phyloP scores from a whole-genome alignment of 1,139 yeast species.

The Pichiaceae sp. region DNA sequence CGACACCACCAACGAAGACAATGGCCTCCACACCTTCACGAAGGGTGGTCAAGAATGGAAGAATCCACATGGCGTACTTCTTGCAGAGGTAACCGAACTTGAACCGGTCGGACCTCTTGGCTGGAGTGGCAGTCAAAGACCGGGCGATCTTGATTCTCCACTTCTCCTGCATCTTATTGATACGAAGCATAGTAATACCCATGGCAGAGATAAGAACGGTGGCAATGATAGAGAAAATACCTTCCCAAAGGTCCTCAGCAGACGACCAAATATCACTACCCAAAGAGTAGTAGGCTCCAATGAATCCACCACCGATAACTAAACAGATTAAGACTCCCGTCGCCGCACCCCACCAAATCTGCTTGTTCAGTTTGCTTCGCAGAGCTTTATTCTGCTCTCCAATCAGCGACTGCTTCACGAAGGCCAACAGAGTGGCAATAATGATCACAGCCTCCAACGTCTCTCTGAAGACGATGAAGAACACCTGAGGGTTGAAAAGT shows the following conservation, averaged over 20 bases:
- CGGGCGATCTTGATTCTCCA: slow-evolving; percentile 87
- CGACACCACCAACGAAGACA: slow-evolving; percentile 80
- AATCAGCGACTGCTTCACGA: slow-evolving; percentile 79
- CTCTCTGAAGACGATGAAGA: slow-evolving; percentile 86
- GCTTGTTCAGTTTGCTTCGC: slow-evolving; percentile 56
- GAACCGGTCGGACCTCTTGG: slow-evolving; percentile 29
- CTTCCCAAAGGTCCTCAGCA: slow-evolving; percentile 93
- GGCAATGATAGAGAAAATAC: slow-evolving; percentile 76
- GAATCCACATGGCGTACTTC: slow-evolving; percentile 65
- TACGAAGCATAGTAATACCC: slow-evolving; percentile 89
- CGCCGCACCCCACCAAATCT: slow-evolving; percentile 74
- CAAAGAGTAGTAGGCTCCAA: slow-evolving; percentile 72
- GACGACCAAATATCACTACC: slow-evolving; percentile 78
- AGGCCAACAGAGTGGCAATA: slow-evolving; percentile 82
- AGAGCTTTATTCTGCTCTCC: slow-evolving; percentile 13
- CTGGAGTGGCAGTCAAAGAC: slow-evolving; percentile 34
- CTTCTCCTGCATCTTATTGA: slow-evolving; percentile 84
- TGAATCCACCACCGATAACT: slow-evolving; percentile 74
- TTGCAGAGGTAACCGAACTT: slow-evolving; percentile 36
- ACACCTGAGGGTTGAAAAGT: slow-evolving; percentile 51
- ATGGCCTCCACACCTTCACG: slow-evolving; percentile 90
- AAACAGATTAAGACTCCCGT: slow-evolving; percentile 69
- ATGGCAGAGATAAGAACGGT: slow-evolving; percentile 73
- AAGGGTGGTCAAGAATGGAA: slow-evolving; percentile 71
- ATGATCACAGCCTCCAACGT: slow-evolving; percentile 84